Base-by-base conservation (phyloP, 768 basidiomycete species). In the Chalciporus chontae region DNA sequence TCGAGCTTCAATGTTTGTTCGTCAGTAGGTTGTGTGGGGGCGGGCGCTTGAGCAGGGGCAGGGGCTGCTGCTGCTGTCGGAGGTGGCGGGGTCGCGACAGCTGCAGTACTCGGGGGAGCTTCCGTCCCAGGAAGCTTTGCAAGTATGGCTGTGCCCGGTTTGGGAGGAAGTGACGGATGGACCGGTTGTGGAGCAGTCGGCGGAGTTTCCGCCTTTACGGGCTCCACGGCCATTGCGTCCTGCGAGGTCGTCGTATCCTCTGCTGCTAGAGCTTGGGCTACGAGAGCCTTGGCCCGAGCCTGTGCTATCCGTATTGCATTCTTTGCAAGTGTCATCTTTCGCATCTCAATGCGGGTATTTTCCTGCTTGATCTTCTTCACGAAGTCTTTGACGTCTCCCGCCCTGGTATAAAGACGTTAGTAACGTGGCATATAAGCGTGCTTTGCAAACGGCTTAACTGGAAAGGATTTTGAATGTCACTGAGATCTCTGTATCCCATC, bases 371-470 rank as follows among this genome's bases (percentile, higher is more conserved):
- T 72, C 64, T 85, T 83, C 64, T 80, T 84, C 38, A 86, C 75
- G 48, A 85, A 90, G 60, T 85, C 82, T 54, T 83, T 84, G 49
- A 89, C 80, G 48, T 85, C 84, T 8, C 86, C 87, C 38, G 84
- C 77, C 27, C 87, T 89, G 45, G 43, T 23, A 49, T 19, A 36
- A 36, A 26, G 8, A 45, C 13, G 45, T 59, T 24, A 52, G 52
- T 34, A 14, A 36, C 39, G 44, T 40, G 26, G 13, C 38, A 21
- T 8, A 10, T 6, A 43, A 41, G 41, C 36, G 23, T 40, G 58
- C 43, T 57, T 23, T 13, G 14, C 46, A 10, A n/a, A 15, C 17
- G 55, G 70, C 77, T 65, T 59, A 69, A 87, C 88, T 77, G 78
- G 75, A 84, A 84, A 10, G 81, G 81, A 50, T 73, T 77, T 61